Evolutionary conservation across 805 yeast genomes (phyloP).

Genomic region (Candida nemodendra): DNA sequence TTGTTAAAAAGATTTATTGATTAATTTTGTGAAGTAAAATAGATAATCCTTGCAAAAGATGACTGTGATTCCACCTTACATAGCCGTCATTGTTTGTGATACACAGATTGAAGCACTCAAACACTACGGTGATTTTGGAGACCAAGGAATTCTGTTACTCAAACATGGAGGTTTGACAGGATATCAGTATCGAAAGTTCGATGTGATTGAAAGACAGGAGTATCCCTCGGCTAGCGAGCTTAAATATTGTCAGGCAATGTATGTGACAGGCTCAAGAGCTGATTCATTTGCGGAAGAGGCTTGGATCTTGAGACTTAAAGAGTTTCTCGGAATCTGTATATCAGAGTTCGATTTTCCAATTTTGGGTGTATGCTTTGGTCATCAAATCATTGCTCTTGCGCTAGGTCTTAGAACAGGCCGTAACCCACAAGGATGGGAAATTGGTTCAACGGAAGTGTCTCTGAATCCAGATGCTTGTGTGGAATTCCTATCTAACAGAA

Average conservation of each 20-base stretch:
- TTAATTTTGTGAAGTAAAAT: not conserved
- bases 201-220: conserved; percentile 31
- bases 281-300: conserved; percentile 44
- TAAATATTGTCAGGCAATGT: conserved; percentile 35
- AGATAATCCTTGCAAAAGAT: conserved; percentile 4
- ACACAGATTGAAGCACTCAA: conserved; percentile 9
- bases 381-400: conserved; percentile 72
- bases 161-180: conserved; percentile 19
- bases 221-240: conserved; percentile 29
- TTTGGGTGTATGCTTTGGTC: conserved; percentile 85
- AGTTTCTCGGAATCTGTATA: conserved; percentile 30
- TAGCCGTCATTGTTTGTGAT: conserved; percentile 18
- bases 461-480: conserved; percentile 39
- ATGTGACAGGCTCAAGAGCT: conserved; percentile 53
- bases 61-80: conserved; percentile 7
- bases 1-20: not conserved
- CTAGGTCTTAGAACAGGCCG: conserved; percentile 59
- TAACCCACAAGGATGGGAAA: conserved; percentile 72
- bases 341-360: conserved; percentile 40
- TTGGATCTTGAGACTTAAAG: conserved; percentile 44
- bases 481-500: conserved; percentile 14
- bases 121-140: conserved; percentile 54
- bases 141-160: conserved; percentile 39
- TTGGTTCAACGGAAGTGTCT: conserved; percentile 54
- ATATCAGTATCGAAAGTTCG: conserved; percentile 35